These are phyloP conservation scores for Penicillium coprophilum DNA, from an alignment of 495 filamentous ascomycete species.

Conservation along the genomic window DNA sequence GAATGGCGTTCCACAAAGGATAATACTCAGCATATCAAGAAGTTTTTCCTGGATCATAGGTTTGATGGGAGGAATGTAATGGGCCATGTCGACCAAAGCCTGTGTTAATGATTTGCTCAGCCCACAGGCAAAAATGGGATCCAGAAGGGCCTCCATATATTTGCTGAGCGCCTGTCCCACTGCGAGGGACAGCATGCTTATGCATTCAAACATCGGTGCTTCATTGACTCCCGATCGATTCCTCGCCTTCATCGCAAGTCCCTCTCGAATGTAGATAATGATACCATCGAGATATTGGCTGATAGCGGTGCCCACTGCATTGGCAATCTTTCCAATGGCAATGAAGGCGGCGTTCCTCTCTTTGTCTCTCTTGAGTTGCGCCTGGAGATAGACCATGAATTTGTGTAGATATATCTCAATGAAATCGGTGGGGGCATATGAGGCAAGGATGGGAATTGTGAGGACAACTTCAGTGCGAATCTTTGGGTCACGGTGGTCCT, in stretches of 20 bases:
- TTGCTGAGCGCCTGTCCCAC: conserved; percentile 96
- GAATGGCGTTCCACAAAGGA: conserved; percentile 88
- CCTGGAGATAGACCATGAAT: conserved; percentile 95
- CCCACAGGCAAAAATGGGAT: conserved; percentile 95
- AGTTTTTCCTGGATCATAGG: conserved; percentile 88
- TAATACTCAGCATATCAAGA: conserved; percentile 90
- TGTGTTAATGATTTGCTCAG: conserved; percentile 89
- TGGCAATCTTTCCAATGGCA: conserved; percentile 94
- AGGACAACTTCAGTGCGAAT: conserved; percentile 85
- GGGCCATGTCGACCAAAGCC: conserved; percentile 95
- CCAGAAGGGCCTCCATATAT: conserved; percentile 92
- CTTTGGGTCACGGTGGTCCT: conserved; percentile 83
- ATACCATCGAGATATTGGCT: conserved; percentile 94
- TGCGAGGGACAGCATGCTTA: conserved; percentile 91
- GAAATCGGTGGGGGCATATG: conserved; percentile 87
- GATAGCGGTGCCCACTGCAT: conserved; percentile 88
- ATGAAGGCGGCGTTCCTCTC: conserved; percentile 90
- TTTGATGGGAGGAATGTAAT: conserved; percentile 95
- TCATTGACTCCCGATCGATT: conserved; percentile 70
- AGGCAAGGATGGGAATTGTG: conserved; percentile 89
- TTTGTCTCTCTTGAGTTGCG: conserved; percentile 92
- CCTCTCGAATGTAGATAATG: conserved; percentile 86
- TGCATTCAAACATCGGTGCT: conserved; percentile 94
- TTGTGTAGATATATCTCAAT: conserved; percentile 78
- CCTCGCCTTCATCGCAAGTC: conserved; percentile 77